Base-by-base conservation (phyloP, 148 eudicot species). In the Silene conica region DNA sequence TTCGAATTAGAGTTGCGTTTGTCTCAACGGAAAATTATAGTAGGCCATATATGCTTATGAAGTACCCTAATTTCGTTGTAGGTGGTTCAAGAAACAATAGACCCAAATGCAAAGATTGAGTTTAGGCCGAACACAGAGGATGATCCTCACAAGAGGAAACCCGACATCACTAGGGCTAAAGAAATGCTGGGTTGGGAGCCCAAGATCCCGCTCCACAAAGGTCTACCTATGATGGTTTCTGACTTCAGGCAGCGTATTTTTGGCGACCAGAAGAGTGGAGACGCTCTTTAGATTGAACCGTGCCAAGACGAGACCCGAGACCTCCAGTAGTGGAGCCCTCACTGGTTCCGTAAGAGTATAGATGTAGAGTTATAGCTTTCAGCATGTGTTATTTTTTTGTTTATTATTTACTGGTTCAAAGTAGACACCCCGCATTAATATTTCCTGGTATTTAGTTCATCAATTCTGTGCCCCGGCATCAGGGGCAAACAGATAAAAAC, bases 81-180 rank as follows among this genome's bases (percentile, higher is more conserved):
- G 98, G 97, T 95, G 72, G 98, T 95, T 13, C 96, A 92, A 74
- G 96, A 92, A 76, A 95, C 98, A 20, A 95, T 95, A 6, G 96
- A 92, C 86, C 92, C 93, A 21, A 84, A 95, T 72, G 98, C 96
- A 11, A 88, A 83, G 84, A 92, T 95, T 7, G 96, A 86, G 41
- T 88, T 86, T 76, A 85, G 82, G 84, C 89, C 90, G 1, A 95
- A 95, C 90, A 95, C 98, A 0, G 96, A 90, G 76, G 99, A 95
- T 67, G 97, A 95, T 75, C 99, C 99, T 0, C 96, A 90, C 88
- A 90, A 90, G 96, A 88, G 98, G 73, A 95, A 95, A 73, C 99
- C 97, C 0, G 97, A 95, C 75, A 95, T 92, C 77, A 65, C 89
- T 2, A 87, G 71, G 90, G 99, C 99, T 18, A 95, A 90, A 79